phyloP scores from a whole-genome alignment of 2,329 filamentous ascomycete species.

The Thelonectria rubi region DNA sequence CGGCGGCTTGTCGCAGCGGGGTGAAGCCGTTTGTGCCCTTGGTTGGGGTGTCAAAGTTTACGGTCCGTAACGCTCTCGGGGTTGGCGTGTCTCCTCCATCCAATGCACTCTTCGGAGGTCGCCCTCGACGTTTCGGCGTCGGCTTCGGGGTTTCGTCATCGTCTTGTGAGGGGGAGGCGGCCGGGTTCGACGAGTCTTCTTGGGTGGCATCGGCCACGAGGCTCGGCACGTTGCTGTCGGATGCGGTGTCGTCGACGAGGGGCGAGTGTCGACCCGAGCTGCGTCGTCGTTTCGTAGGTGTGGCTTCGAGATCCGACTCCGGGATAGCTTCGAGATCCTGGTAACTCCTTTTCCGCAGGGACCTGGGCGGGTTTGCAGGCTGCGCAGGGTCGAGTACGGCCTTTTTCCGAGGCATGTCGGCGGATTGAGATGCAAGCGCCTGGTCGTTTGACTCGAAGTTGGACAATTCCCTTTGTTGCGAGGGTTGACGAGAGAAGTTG shows the following conservation, averaged over 20 bases:
- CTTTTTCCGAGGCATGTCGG: conserved; percentile 36
- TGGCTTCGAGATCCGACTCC: conserved; percentile 42
- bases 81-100: conserved; percentile 48
- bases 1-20: conserved; percentile 74
- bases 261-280: conserved; percentile 31
- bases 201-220: conserved; percentile 1
- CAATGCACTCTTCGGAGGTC: conserved; percentile 45
- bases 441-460: not conserved
- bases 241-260: conserved; percentile 13
- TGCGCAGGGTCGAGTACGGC: conserved; percentile 26
- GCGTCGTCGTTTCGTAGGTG: conserved; percentile 47
- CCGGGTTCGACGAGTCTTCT: conserved; percentile 16
- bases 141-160: conserved; percentile 44
- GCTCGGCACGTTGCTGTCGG: conserved; percentile 38
- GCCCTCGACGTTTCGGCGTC: conserved; percentile 49
- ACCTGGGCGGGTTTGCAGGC: conserved; percentile 25
- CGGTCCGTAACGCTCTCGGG: conserved; percentile 48
- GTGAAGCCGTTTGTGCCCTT: conserved; percentile 56
- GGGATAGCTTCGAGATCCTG: conserved; percentile 42
- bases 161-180: conserved; percentile 27
- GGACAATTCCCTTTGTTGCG: conserved; percentile 9
- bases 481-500: conserved; percentile 16
- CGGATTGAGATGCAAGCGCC: not conserved
- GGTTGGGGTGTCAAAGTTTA: conserved; percentile 51
- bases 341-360: conserved; percentile 38